Evolutionary conservation across 2,329 filamentous ascomycete species (phyloP).

Genomic region (Myrmaecium sp.): DNA sequence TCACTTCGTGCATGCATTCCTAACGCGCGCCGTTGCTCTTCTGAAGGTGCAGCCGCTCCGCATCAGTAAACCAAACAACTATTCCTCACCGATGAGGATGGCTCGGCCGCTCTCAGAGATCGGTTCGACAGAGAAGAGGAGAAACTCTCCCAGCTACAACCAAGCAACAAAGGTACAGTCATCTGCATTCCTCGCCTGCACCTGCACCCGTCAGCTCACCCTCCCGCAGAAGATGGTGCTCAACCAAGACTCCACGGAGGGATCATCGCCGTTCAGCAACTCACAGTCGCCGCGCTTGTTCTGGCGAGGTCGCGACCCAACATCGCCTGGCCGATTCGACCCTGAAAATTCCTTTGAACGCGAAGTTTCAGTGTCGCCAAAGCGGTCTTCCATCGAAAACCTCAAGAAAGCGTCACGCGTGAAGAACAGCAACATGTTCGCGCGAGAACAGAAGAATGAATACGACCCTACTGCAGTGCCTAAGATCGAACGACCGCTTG

Average conservation of each 20-base stretch:
- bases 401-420: constrained; percentile 88
- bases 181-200: constrained; percentile 8
- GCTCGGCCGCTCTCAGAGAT: constrained; percentile 72
- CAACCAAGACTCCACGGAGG: constrained; percentile 64
- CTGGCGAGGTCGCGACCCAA: constrained; percentile 60
- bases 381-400: constrained; percentile 83
- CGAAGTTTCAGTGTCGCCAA: constrained; percentile 51
- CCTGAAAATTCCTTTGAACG: constrained; percentile 52
- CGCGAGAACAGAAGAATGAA: constrained; percentile 77
- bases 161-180: constrained; percentile 49
- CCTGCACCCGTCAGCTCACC: constrained; percentile 9
- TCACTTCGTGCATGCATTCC: not conserved
- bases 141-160: constrained; percentile 87
- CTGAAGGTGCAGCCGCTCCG: constrained; percentile 62
- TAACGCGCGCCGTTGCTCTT: not conserved
- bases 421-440: constrained; percentile 96
- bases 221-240: constrained; percentile 45
- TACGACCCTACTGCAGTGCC: constrained; percentile 72
- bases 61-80: constrained; percentile 53
- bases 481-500: constrained; percentile 65
- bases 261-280: constrained; percentile 53
- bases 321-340: constrained; percentile 44
- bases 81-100: constrained; percentile 47
- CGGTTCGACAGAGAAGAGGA: constrained; percentile 64
- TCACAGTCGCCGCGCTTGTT: constrained; percentile 67